Evolutionary conservation across 495 filamentous ascomycete species (phyloP), one percentile per base, ranked within the genome.

Genomic region (Achaetomiella virescens): DNA sequence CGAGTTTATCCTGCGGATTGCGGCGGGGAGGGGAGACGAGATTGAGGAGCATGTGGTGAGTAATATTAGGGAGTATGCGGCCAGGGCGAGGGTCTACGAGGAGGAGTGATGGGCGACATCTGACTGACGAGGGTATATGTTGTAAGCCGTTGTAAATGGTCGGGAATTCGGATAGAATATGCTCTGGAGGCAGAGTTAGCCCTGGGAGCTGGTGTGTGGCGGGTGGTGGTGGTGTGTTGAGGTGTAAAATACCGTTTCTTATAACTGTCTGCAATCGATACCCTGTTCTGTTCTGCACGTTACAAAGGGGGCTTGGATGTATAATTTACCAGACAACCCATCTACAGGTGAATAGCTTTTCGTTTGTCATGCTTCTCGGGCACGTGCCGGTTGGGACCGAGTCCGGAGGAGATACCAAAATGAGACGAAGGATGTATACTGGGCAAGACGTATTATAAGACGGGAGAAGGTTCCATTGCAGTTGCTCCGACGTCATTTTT

Each of bases 1-100:
- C 62, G 95, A 97, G 67, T 73, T 96, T 20, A 87, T 98, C 41
- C 73, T 98, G 51, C 78, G 86, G 25, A 87, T 98, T 14, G 93
- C 89, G 0, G 90, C 89, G n/a, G 93, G 93, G 0, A 85, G 81
- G 60, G 93, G 93, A 25, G 81, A 91, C 38, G 72, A 81, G 15
- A 91, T 98, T 53, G 75, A 86, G 55, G 85, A 96, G 54, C 84
- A 78, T 40, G 82, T 91, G 35, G 75, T 87, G 52, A 92, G 87
- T 33, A 84, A 87, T 31, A 97, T 98, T 53, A 68, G 64, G 33
- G 81, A 91, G 65, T 95, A 95, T 68, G 84, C 88, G 10, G 83
- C 86, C 24, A 88, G 81, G 61, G 90, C 95, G 37, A 80, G 86
- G 71, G 81, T 97, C 20, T 75, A 75, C 37, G 76, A 78, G 35